Base-by-base conservation (phyloP, 176 grass and related monocot genomes). In the Bonia amplexicaulis region DNA sequence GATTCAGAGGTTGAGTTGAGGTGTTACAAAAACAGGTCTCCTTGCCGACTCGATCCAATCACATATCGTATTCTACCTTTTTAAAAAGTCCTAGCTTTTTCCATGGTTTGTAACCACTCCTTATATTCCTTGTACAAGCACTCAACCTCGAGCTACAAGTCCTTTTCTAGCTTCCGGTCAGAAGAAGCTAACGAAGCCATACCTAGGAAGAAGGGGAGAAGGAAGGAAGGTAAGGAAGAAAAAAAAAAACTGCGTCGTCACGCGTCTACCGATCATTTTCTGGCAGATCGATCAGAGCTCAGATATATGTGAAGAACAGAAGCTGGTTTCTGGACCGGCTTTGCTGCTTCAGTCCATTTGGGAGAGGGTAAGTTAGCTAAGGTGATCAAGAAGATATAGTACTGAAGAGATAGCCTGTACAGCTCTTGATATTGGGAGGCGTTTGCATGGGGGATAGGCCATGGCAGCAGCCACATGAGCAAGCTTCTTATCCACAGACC, bases 61-160 rank as follows among this genome's bases (percentile, higher is more conserved):
- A 87, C 84, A 68, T 39, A 74, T 90, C 88, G 16, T 79, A 87
- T 79, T 87, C 89, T 14, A 20, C 73, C 79, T 78, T 86, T 64
- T 72, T 16, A 39, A 71, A 77, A n/a, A n/a, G n/a, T n/a, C n/a
- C n/a, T n/a, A n/a, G n/a, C n/a, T n/a, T n/a, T n/a, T n/a, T n/a
- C n/a, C n/a, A n/a, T n/a, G n/a, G n/a, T n/a, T n/a, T n/a, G n/a
- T n/a, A n/a, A n/a, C n/a, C n/a, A n/a, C n/a, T n/a, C 71, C 80
- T 87, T 83, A 79, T 87, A 90, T 90, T 90, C 87, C 89, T 87
- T 90, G 89, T 74, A 90, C 67, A 87, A 82, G 67, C 84, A 90
- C 80, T 87, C 89, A 67, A n/a, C n/a, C n/a, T n/a, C n/a, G n/a
- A 48, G 41, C 66, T 83, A 83, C 71, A 76, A 84, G 84, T 87